A percentile compares a stretch with the other conserved stretches of the same genome.
Conservation (phyloP, 805 yeast species). For the Saccharomycopsis sp. region DNA sequence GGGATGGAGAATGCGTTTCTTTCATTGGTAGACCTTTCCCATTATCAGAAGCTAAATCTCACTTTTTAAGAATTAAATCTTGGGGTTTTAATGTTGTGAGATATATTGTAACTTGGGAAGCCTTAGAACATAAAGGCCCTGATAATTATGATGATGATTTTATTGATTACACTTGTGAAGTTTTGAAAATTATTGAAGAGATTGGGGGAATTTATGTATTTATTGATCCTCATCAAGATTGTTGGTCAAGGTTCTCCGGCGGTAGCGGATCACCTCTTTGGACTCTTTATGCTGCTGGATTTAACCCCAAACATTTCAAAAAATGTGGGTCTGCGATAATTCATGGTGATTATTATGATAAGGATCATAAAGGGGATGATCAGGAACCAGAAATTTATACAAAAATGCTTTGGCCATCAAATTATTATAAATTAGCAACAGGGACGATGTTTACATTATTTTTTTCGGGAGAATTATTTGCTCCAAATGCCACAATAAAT, state of each 20-base stretch:
- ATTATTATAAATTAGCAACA: slow-evolving; percentile 65
- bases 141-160: slow-evolving; percentile 71
- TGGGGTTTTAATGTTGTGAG: slow-evolving; percentile 79
- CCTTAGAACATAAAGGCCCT: slow-evolving; percentile 83
- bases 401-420: slow-evolving; percentile 90
- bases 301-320: slow-evolving; percentile 65
- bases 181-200: slow-evolving; percentile 44
- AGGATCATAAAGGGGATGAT: slow-evolving; percentile 23
- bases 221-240: slow-evolving; percentile 89
- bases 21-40: slow-evolving; percentile 80
- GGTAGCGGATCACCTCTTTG: slow-evolving; percentile 94
- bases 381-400: slow-evolving; percentile 35
- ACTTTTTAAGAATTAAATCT: slow-evolving; percentile 57
- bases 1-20: slow-evolving; percentile 64
- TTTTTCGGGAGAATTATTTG: slow-evolving; percentile 65
- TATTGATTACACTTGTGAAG: slow-evolving; percentile 54
- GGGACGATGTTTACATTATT: slow-evolving; percentile 79
- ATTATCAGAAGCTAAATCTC: slow-evolving; percentile 57
- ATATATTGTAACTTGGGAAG: slow-evolving; percentile 83
- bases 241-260: slow-evolving; percentile 82
- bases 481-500: slow-evolving; percentile 66
- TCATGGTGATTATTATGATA: slow-evolving; percentile 45
- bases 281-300: slow-evolving; percentile 85
- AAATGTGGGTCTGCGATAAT: slow-evolving; percentile 71
- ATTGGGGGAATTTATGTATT: slow-evolving; percentile 72